Conservation (phyloP, 768 basidiomycete genomes). For the Termitomyces eurrhizus region DNA sequence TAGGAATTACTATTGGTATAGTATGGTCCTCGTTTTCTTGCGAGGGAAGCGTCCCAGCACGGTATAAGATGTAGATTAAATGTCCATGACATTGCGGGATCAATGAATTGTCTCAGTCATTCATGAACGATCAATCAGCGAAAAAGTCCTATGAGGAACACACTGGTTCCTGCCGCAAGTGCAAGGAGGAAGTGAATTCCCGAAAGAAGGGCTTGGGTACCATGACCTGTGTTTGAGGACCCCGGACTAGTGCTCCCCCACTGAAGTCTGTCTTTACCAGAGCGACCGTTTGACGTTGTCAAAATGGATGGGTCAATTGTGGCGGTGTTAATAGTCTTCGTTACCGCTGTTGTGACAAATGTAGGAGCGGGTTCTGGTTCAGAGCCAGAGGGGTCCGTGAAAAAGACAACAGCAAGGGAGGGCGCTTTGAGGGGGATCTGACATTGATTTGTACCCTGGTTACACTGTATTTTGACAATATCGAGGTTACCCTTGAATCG, state of each 20-base stretch:
- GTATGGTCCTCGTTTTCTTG: neutral
- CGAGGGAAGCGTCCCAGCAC: neutral
- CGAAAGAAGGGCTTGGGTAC: neutral
- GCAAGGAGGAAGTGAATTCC: neutral
- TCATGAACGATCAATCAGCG: conserved; percentile 33
- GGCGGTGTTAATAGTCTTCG: conserved; percentile 48
- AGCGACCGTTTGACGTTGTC: conserved; percentile 46
- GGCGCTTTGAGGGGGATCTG: conserved; percentile 64
- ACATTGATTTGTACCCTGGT: conserved; percentile 50
- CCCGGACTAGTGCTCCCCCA: conserved; percentile 29
- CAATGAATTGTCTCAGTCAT: neutral
- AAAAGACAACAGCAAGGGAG: conserved; percentile 71
- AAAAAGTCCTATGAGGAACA: conserved; percentile 18
- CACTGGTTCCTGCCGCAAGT: neutral
- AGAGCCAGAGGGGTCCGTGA: conserved; percentile 35
- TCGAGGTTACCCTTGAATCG: conserved; percentile 51
- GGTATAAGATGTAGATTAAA: neutral
- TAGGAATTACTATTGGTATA: neutral
- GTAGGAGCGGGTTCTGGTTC: conserved; percentile 29
- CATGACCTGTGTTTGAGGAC: conserved; percentile 8
- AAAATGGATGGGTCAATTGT: conserved; percentile 52
- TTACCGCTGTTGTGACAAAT: conserved; percentile 54
- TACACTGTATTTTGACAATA: conserved; percentile 59
- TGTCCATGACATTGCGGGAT: conserved; percentile 12
- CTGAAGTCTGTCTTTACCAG: conserved; percentile 21